Percentiles rank a stretch among this genome's conserved stretches.
These are phyloP conservation scores for Alternaria hordeiaustralica DNA, from an alignment of 2,329 filamentous ascomycete species.

Conservation along the genomic window DNA sequence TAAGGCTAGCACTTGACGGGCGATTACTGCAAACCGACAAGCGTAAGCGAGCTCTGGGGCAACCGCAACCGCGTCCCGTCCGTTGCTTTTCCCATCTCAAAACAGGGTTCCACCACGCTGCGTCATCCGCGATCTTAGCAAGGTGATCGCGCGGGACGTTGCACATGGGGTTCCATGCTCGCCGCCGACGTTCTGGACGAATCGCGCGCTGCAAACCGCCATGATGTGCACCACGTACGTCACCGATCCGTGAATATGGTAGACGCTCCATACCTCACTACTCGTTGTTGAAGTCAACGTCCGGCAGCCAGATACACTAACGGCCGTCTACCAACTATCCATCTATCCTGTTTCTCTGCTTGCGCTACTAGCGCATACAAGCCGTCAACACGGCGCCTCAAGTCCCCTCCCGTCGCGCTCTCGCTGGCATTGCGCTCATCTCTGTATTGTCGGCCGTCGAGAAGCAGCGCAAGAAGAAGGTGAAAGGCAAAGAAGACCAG, in stretches of 20 bases:
- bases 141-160: conserved; percentile 22
- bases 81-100: conserved; percentile 11
- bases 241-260: conserved; percentile 17
- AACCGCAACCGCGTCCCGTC: conserved; percentile 16
- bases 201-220: conserved; percentile 4
- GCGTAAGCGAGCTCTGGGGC: conserved; percentile 12
- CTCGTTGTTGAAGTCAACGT: conserved; percentile 10
- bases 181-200: conserved; percentile 16
- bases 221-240: conserved; percentile 19
- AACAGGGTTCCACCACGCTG: conserved; percentile 31
- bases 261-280: conserved; percentile 13
- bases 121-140: conserved; percentile 25
- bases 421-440: conserved; percentile 44
- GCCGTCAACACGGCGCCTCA: conserved; percentile 38
- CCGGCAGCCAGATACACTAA: conserved; percentile 5
- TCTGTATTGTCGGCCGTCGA: conserved; percentile 44
- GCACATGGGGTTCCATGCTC: conserved; percentile 31
- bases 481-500: conserved; percentile 11
- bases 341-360: conserved; percentile 7
- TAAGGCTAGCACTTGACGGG: neutral
- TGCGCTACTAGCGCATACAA: conserved; percentile 2
- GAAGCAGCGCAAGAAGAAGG: conserved; percentile 38
- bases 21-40: neutral
- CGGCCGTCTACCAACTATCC: neutral
- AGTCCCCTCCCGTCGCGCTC: conserved; percentile 40